These are phyloP conservation scores for Saposhnikovia divaricata DNA, from an alignment of 129 eudicot genomes.

Conservation along the genomic window DNA sequence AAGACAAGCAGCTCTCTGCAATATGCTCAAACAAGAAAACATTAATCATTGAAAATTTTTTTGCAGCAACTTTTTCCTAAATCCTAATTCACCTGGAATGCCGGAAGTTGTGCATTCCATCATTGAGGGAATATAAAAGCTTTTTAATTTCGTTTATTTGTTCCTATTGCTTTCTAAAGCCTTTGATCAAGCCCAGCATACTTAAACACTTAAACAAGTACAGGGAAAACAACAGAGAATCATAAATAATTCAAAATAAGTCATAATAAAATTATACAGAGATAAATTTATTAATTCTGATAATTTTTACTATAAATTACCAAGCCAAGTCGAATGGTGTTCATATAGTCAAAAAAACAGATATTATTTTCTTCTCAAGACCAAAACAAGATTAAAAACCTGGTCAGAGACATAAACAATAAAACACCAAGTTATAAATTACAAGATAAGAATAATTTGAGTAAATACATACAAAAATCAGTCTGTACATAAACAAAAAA, in stretches of 20 bases:
- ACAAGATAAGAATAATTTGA: neutral
- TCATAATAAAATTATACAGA: neutral
- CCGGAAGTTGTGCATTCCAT: neutral
- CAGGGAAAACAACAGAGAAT: neutral
- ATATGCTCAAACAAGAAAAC: conserved; percentile 9
- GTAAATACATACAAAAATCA: neutral
- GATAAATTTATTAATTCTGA: neutral
- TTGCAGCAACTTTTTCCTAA: neutral
- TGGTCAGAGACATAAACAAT: neutral
- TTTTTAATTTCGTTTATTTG: neutral
- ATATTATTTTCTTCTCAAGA: neutral
- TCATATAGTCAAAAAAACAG: neutral
- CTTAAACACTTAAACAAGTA: neutral
- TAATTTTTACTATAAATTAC: neutral
- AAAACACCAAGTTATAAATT: neutral
- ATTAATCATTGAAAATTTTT: neutral
- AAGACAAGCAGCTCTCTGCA: conserved; percentile 54
- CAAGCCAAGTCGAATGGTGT: neutral
- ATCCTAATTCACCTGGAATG: neutral
- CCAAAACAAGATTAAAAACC: neutral
- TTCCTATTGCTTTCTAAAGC: neutral
- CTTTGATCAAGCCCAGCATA: neutral
- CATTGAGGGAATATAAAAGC: neutral
- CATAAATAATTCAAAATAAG: neutral
- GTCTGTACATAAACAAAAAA: neutral